phyloP scores from a whole-genome alignment of 495 filamentous ascomycete species.

The Tuber calosporum region DNA sequence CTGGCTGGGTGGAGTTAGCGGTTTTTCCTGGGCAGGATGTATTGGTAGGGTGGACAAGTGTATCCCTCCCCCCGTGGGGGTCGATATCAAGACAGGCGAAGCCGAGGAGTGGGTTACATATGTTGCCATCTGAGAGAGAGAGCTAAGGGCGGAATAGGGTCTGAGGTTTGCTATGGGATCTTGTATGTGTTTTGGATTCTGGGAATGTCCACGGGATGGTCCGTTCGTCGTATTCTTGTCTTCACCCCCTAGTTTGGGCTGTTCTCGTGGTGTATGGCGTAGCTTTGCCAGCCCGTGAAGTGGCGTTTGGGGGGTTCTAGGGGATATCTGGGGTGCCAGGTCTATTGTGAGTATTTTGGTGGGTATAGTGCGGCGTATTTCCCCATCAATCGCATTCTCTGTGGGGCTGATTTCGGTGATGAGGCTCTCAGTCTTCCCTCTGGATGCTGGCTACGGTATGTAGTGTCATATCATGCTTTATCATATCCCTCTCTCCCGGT shows the following conservation, averaged over 20 bases:
- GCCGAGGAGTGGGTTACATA: background rate
- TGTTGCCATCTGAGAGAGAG: background rate
- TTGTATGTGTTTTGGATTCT: background rate
- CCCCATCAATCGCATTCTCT: background rate
- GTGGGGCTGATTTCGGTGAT: background rate
- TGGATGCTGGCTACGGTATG: background rate
- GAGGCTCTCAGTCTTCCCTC: background rate
- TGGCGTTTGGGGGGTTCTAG: background rate
- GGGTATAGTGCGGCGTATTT: background rate
- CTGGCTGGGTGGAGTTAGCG: background rate
- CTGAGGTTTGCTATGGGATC: background rate
- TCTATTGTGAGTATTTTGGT: background rate
- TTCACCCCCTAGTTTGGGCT: background rate
- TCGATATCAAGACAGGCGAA: background rate
- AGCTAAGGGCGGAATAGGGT: background rate
- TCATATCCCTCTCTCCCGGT: too few relatives aligned
- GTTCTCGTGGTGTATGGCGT: background rate
- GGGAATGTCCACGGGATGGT: background rate
- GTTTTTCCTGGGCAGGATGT: background rate
- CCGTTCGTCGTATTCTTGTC: background rate
- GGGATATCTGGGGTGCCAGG: background rate
- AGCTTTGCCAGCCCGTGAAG: background rate
- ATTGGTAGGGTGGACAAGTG: background rate
- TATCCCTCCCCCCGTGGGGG: background rate
- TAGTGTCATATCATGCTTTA: background rate